Conservation (phyloP, 225 moss, liverwort and hornwort genomes). For the Straminergon stramineum region DNA sequence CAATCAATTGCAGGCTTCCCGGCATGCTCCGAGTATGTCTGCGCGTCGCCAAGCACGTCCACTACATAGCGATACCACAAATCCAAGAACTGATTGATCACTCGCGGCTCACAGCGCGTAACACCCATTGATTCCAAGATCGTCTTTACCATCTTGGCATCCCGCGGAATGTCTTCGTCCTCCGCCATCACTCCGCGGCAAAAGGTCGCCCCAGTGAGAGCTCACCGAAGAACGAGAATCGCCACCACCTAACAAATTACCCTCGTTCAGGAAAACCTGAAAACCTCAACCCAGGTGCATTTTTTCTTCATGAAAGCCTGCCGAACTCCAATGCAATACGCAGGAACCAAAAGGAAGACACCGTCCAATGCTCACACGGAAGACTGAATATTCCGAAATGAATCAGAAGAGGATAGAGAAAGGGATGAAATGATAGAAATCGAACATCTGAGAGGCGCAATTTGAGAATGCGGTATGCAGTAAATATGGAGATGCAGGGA, state of each 20-base stretch:
- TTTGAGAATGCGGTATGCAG: not conserved
- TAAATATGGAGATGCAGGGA: not conserved
- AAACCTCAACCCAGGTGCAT: not conserved
- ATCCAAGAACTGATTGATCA: constrained; percentile 90
- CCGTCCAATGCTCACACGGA: not conserved
- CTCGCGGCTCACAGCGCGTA: constrained; percentile 80
- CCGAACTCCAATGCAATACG: not conserved
- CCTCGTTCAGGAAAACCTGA: not conserved
- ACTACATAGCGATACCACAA: constrained; percentile 93
- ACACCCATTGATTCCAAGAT: constrained; percentile 91
- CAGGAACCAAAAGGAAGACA: not conserved
- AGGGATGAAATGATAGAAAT: not conserved
- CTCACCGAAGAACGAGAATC: not conserved
- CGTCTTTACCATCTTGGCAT: constrained; percentile 82
- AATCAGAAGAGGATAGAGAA: not conserved
- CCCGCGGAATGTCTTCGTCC: constrained; percentile 76
- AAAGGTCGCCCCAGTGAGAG: not conserved
- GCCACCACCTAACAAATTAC: not conserved
- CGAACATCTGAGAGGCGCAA: not conserved
- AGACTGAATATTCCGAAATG: not conserved
- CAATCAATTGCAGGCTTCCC: constrained; percentile 74
- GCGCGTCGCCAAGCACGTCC: constrained; percentile 84
- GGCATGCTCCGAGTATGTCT: constrained; percentile 89
- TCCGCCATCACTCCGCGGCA: constrained; percentile 37
- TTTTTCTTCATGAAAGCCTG: not conserved